Evolutionary conservation across 2,329 filamentous ascomycete genomes (phyloP).

Genomic region (Scorias spongiosa): DNA sequence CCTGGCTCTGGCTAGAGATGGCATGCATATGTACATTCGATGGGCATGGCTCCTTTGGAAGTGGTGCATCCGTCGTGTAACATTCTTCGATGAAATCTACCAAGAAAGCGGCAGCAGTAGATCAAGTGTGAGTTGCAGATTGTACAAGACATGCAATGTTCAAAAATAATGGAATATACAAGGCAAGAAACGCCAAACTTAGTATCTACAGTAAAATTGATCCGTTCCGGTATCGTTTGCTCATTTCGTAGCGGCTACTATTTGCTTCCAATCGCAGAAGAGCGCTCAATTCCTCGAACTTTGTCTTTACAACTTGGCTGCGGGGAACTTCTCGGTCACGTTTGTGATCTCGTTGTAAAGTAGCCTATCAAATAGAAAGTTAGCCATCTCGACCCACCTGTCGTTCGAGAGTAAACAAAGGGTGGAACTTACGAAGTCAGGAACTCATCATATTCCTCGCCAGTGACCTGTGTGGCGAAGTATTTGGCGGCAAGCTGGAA

Average conservation of each 20-base stretch:
- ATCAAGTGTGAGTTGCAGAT: too few relatives aligned
- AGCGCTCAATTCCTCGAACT: too few relatives aligned
- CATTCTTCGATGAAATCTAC: too few relatives aligned
- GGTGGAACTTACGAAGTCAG: slow-evolving; percentile 55
- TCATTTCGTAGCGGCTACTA: too few relatives aligned
- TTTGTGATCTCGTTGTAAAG: slow-evolving; percentile 80
- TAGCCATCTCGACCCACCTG: slow-evolving; percentile 9
- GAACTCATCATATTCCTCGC: slow-evolving; percentile 96
- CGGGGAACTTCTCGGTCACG: slow-evolving; percentile 47
- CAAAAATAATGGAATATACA: too few relatives aligned
- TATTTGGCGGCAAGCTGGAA: slow-evolving; percentile 82
- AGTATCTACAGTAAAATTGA: too few relatives aligned
- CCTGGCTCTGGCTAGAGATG: slow-evolving; percentile 63
- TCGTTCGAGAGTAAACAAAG: slow-evolving; percentile 2
- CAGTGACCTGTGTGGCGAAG: slow-evolving; percentile 83
- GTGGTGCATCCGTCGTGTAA: slow-evolving; percentile 49
- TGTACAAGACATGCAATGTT: too few relatives aligned
- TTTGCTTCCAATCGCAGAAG: too few relatives aligned
- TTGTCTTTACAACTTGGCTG: slow-evolving; percentile 27
- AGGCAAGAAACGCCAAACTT: too few relatives aligned
- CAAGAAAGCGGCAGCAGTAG: too few relatives aligned
- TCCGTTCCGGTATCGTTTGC: too few relatives aligned
- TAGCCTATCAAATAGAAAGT: slow-evolving; percentile 37
- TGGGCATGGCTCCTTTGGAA: slow-evolving; percentile 75
- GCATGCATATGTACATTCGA: slow-evolving; percentile 76